A percentile compares a stretch with the other conserved stretches of the same genome.
Conservation (phyloP, 2,329 filamentous ascomycete species). For the Monilinia aucupariae region DNA sequence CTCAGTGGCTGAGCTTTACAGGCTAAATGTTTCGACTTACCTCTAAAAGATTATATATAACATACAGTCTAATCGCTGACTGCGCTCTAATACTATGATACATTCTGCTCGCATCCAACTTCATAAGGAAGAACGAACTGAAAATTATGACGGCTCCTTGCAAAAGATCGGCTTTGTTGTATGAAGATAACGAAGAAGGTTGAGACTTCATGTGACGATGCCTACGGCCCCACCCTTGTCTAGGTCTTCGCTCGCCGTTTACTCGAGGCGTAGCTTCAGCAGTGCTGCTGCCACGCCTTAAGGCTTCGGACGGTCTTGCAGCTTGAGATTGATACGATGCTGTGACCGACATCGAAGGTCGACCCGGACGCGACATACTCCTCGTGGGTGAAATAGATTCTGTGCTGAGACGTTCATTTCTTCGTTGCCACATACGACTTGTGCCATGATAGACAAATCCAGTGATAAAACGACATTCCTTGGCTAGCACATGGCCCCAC, state of each 20-base stretch:
- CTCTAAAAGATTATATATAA: slow-evolving; percentile 97
- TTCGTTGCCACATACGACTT: slow-evolving; percentile 66
- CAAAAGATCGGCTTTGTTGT: slow-evolving; percentile 91
- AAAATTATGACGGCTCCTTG: slow-evolving; percentile 84
- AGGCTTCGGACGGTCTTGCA: slow-evolving; percentile 21
- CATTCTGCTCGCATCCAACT: slow-evolving; percentile 92
- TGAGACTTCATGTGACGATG: slow-evolving; percentile 77
- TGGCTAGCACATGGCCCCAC: slow-evolving; percentile 67
- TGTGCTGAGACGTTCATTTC: slow-evolving; percentile 43
- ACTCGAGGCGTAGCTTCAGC: slow-evolving; percentile 23
- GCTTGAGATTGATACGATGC: slow-evolving; percentile 27
- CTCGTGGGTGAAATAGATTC: slow-evolving; percentile 28
- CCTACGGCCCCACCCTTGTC: slow-evolving; percentile 35
- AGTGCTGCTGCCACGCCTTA: slow-evolving; percentile 17
- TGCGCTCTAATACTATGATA: slow-evolving; percentile 97
- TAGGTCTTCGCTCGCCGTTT: slow-evolving; percentile 28
- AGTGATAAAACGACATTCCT: slow-evolving; percentile 66
- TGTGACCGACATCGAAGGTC: slow-evolving; percentile 26
- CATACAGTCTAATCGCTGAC: slow-evolving; percentile 95
- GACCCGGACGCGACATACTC: slow-evolving; percentile 30
- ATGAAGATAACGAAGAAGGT: slow-evolving; percentile 77
- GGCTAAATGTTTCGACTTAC: slow-evolving; percentile 37
- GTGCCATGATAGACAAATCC: slow-evolving; percentile 75
- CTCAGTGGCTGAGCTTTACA: slow-evolving; percentile 61
- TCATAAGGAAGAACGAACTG: slow-evolving; percentile 81